phyloP scores from a whole-genome alignment of 2,329 filamentous ascomycete genomes.

The Lasiodiplodia sp. region DNA sequence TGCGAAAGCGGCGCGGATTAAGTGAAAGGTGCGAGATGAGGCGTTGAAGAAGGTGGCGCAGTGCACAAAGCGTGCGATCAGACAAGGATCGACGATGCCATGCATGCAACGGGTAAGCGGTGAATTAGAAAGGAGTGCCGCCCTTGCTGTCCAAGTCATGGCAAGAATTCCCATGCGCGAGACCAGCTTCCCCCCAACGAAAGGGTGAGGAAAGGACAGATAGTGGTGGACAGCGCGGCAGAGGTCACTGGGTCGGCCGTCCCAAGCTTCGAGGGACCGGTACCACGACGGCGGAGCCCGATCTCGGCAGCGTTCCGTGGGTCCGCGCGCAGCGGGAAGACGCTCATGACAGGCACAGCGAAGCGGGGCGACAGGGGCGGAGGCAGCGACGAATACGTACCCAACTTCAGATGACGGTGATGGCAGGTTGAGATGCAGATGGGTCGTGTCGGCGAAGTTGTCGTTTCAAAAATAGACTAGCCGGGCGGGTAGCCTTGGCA shows the following conservation, averaged over 20 bases:
- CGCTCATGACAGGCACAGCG: not conserved
- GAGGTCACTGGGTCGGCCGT: not conserved
- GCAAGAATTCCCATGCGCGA: not conserved
- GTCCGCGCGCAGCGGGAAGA: not conserved
- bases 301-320: constrained; percentile 5
- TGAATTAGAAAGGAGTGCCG: not conserved
- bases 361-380: not conserved
- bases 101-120: not conserved
- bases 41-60: not conserved
- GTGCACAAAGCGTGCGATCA: not conserved
- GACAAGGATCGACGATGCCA: not conserved
- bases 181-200: not conserved
- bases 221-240: not conserved
- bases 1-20: not conserved
- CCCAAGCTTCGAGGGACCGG: constrained; percentile 12
- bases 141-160: not conserved
- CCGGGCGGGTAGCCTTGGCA: constrained; percentile 16
- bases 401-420: constrained; percentile 12
- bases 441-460: constrained; percentile 8
- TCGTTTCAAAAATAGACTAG: constrained; percentile 28
- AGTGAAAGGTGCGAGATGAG: not conserved
- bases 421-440: constrained; percentile 5
- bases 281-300: constrained; percentile 2
- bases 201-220: not conserved
- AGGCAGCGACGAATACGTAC: constrained; percentile 11